These are phyloP conservation scores for Suillus cothurnatus DNA, from an alignment of 768 basidiomycete species.

Conservation along the genomic window DNA sequence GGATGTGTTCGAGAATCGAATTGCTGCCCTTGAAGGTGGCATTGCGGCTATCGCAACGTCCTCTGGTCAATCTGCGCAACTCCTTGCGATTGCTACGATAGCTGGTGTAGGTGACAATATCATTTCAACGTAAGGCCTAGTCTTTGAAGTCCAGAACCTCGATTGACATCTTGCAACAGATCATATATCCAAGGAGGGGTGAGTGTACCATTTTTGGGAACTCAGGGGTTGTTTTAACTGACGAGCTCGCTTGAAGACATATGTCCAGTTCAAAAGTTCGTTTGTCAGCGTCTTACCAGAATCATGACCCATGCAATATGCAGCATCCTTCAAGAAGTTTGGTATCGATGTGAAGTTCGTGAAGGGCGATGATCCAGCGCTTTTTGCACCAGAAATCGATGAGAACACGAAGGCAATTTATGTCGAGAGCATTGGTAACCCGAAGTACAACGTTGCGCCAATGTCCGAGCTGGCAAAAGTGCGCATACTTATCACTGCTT, in stretches of 20 bases:
- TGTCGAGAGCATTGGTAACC: slow-evolving; percentile 65
- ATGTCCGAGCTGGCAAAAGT: slow-evolving; percentile 60
- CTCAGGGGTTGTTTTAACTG: background rate
- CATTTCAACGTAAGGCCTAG: too few species aligned
- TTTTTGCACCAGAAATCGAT: slow-evolving; percentile 56
- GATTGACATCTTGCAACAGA: too few species aligned
- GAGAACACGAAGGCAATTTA: slow-evolving; percentile 60
- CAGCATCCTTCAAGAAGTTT: slow-evolving; percentile 56
- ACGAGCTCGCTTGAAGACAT: slow-evolving; percentile 41
- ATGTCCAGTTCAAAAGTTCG: slow-evolving; percentile 63
- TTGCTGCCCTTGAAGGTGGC: too few species aligned
- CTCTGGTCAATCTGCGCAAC: too few species aligned
- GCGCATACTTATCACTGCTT: background rate
- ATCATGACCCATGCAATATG: background rate
- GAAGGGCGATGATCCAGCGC: slow-evolving; percentile 44
- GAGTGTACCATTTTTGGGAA: slow-evolving; percentile 20
- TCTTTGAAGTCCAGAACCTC: too few species aligned
- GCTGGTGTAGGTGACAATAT: too few species aligned
- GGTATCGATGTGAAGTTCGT: slow-evolving; percentile 61
- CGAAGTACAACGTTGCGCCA: slow-evolving; percentile 55
- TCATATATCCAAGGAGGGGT: slow-evolving; percentile 44
- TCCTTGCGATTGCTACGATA: too few species aligned
- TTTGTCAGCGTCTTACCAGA: background rate
- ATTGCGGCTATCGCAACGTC: too few species aligned
- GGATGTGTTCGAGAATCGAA: too few species aligned